Evolutionary conservation across 2,329 filamentous ascomycete species (phyloP).

Genomic region (Emydomyces testavorans): DNA sequence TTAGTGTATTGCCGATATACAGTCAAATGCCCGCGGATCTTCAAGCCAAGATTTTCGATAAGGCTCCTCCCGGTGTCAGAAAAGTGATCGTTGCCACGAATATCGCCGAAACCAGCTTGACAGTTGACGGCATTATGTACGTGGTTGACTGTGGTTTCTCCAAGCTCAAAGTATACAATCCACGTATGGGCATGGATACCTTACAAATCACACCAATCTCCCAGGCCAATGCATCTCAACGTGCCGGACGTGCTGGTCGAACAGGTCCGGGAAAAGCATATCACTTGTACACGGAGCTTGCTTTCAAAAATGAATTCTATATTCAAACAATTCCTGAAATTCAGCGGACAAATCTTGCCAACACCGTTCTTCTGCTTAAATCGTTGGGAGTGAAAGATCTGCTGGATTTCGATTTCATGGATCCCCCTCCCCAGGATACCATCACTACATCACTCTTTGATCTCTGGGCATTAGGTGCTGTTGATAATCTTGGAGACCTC

Average conservation of each 20-base stretch:
- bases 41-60: conserved; percentile 95
- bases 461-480: conserved; percentile 84
- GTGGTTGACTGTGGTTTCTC: conserved; percentile 94
- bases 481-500: conserved; percentile 88
- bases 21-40: conserved; percentile 98
- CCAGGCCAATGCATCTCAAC: conserved; percentile 87
- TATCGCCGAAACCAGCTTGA: conserved; percentile 95
- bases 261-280: conserved; percentile 95
- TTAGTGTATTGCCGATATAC: conserved; percentile 94
- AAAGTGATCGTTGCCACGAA: conserved; percentile 99
- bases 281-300: conserved; percentile 84
- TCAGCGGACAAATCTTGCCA: conserved; percentile 87
- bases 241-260: conserved; percentile 83
- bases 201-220: conserved; percentile 96
- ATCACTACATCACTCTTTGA: conserved; percentile 97
- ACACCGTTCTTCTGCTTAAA: conserved; percentile 88
- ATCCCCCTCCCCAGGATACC: conserved; percentile 92
- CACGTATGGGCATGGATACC: conserved; percentile 98
- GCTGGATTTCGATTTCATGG: conserved; percentile 97
- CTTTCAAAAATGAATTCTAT: conserved; percentile 92
- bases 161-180: conserved; percentile 97
- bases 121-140: conserved; percentile 98
- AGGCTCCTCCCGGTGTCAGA: conserved; percentile 74
- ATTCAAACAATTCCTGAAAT: conserved; percentile 96
- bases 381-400: conserved; percentile 88